Conservation (phyloP, 2,329 filamentous ascomycete species). For the Sclerotinia trifoliorum region DNA sequence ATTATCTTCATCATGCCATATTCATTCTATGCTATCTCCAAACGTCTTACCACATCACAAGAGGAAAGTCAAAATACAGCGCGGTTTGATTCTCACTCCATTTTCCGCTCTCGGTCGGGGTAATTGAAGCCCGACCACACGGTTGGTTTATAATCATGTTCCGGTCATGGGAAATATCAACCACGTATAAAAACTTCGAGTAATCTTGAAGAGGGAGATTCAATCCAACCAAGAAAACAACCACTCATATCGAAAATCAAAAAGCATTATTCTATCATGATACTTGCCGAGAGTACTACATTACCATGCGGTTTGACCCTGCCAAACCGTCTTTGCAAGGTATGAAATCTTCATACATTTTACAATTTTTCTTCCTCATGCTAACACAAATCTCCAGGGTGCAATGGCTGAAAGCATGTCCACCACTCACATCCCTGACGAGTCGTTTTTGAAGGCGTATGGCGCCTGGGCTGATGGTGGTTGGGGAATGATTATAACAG, state of each 20-base stretch:
- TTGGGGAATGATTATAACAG: constrained; percentile 55
- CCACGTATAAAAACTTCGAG: neutral
- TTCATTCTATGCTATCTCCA: neutral
- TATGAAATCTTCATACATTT: constrained; percentile 14
- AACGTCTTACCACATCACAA: neutral
- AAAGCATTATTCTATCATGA: constrained; percentile 21
- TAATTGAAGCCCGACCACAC: neutral
- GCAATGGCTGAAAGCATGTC: constrained; percentile 42
- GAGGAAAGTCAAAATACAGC: neutral
- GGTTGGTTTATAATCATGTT: neutral
- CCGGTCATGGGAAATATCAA: no score
- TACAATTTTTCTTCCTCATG: neutral
- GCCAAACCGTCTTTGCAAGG: constrained; percentile 53
- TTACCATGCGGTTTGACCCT: constrained; percentile 53
- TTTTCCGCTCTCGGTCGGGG: neutral
- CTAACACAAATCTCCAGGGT: neutral
- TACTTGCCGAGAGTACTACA: constrained; percentile 27
- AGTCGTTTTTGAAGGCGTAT: constrained; percentile 49
- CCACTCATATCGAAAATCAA: neutral
- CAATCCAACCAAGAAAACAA: neutral
- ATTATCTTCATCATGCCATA: constrained; percentile 1
- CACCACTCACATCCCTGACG: constrained; percentile 46
- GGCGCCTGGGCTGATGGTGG: constrained; percentile 52
- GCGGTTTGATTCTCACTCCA: neutral
- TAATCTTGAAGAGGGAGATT: neutral